Percentiles rank a stretch among this genome's conserved stretches.
Evolutionary conservation across 2,329 filamentous ascomycete genomes (phyloP).

Genomic region (Penicillium decumbens): DNA sequence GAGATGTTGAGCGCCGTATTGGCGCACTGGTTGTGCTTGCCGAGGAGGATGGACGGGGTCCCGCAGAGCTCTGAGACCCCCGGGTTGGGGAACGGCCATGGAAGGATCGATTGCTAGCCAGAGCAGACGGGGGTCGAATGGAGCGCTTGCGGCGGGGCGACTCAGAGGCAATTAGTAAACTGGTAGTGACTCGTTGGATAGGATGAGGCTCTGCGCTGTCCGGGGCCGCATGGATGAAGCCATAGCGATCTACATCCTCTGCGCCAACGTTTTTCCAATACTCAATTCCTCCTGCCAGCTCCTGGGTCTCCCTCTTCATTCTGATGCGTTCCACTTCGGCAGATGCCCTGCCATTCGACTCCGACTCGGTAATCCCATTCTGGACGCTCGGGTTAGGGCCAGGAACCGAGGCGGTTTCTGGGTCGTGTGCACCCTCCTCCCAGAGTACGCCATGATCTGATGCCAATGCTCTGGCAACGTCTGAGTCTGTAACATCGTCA

Average conservation of each 20-base stretch:
- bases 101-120: constrained; percentile 44
- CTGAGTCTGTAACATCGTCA: constrained; percentile 48
- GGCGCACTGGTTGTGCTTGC: constrained; percentile 44
- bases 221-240: constrained; percentile 51
- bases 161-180: constrained; percentile 53
- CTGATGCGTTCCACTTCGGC: constrained; percentile 28
- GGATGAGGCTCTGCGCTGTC: constrained; percentile 36
- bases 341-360: constrained; percentile 28
- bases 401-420: constrained; percentile 27
- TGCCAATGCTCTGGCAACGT: constrained; percentile 37
- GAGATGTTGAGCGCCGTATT: constrained; percentile 39
- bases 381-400: constrained; percentile 23
- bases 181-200: constrained; percentile 58
- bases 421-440: constrained; percentile 35
- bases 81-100: constrained; percentile 37
- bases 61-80: constrained; percentile 40
- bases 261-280: constrained; percentile 60
- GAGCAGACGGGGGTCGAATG: constrained; percentile 48
- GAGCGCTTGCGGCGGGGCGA: constrained; percentile 52
- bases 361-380: constrained; percentile 18
- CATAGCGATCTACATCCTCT: constrained; percentile 60
- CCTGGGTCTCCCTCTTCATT: constrained; percentile 50
- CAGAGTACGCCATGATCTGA: constrained; percentile 38
- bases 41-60: constrained; percentile 42
- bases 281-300: constrained; percentile 60